Evolutionary conservation across 371 early-diverging fungal genomes (phyloP), one percentile per base, ranked within the genome.

Genomic region (Syncephalis plumigaleata): DNA sequence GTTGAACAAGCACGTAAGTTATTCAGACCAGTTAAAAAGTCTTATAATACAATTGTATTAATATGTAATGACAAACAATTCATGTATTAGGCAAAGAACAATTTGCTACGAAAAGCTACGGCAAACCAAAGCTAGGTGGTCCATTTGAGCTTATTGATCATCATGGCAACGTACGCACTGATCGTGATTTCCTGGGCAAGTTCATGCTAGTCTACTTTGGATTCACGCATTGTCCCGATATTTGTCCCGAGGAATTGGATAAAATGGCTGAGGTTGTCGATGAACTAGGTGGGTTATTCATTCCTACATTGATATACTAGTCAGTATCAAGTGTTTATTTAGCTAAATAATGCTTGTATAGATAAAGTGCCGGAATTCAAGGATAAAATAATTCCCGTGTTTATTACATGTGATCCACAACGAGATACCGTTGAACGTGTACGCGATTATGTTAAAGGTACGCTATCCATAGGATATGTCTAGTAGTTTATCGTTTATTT

Each of bases 201-300:
- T 93, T 75, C 56, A 68, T 76, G 56, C 67, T 97, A 54, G 65
- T 96, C 13, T 97, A 97, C 66, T 97, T 97, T 73, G 98, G 98
- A 9, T 97, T 95, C 65, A 94, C 95, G 20, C 73, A 93, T 67
- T 97, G 98, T 58, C 98, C 98, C 0, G 98, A 97, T 67, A 87
- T 97, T 47, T 97, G 98, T 50, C 98, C 98, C 17, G 96, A 95
- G 51, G 98, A 97, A 61, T 65, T 97, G 45, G 96, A 97, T 57
- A 94, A 92, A 67, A 91, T 97, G 79, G 82, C 87, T 3, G 77
- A 82, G 47, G 84, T 89, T 11, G 72, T 91, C n/a, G 83, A 91
- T 25, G 61, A 57, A 2, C 55, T 89, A 43, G 77, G 84, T 75
- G 73, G 61, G 68, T 2, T 37, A 20, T n/a, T n/a, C n/a, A n/a